phyloP scores from a whole-genome alignment of 768 basidiomycete genomes.

The Collybia mongolica region DNA sequence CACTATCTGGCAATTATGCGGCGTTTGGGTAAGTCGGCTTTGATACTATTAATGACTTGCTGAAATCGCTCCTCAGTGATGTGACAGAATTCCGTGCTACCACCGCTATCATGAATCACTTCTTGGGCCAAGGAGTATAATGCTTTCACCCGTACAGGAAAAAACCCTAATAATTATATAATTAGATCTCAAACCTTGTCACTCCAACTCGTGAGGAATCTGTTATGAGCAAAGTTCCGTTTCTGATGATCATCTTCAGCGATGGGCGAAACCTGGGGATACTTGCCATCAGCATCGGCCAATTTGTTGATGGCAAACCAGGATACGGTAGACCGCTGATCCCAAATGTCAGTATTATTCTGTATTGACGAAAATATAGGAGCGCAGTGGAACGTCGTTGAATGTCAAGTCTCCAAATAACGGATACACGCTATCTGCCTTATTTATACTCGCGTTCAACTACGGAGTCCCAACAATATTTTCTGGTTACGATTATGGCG shows the following conservation, averaged over 20 bases:
- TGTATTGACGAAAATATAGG: slow-evolving; percentile 4
- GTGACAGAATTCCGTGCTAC: slow-evolving; percentile 18
- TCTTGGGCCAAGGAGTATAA: slow-evolving; percentile 12
- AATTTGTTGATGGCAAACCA: slow-evolving; percentile 20
- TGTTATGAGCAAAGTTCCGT: no score
- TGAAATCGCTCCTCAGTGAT: slow-evolving; percentile 1
- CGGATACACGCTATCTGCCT: slow-evolving; percentile 15
- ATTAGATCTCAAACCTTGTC: slow-evolving; percentile 15
- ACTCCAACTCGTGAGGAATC: slow-evolving; percentile 13
- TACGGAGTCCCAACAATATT: slow-evolving; percentile 19
- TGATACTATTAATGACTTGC: no score
- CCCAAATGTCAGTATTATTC: neutral
- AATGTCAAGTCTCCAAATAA: slow-evolving; percentile 15
- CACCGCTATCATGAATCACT: slow-evolving; percentile 9
- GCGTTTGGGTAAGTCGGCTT: neutral
- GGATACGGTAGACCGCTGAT: slow-evolving; percentile 15
- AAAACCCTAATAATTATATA: neutral
- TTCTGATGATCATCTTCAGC: slow-evolving; percentile 3
- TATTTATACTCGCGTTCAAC: slow-evolving; percentile 18
- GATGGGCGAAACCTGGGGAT: slow-evolving; percentile 18
- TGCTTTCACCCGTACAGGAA: neutral
- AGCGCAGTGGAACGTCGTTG: slow-evolving; percentile 15
- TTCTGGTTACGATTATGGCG: slow-evolving; percentile 11
- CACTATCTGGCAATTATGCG: neutral
- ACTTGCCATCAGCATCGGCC: slow-evolving; percentile 12